A percentile compares a stretch with the other conserved stretches of the same genome.
phyloP scores from a whole-genome alignment of 2,329 filamentous ascomycete genomes.

The Stachybotrys echinatus region DNA sequence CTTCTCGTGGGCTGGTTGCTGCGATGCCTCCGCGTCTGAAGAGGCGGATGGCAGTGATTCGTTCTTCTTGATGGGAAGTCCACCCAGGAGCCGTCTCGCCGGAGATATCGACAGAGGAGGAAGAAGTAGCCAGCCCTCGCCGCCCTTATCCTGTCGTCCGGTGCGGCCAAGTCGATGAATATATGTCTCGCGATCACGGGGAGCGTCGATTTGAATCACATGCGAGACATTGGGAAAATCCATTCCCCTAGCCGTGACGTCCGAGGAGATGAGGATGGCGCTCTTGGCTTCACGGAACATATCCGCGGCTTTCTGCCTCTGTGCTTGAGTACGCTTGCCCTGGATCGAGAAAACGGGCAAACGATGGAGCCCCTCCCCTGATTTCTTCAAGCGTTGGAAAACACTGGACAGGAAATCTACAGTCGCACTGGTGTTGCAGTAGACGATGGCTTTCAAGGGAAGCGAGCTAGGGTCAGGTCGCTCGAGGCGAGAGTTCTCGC shows the following conservation, averaged over 20 bases:
- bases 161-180: conserved; percentile 76
- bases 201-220: conserved; percentile 67
- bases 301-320: conserved; percentile 67
- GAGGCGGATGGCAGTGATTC: conserved; percentile 42
- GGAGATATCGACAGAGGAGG: conserved; percentile 45
- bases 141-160: conserved; percentile 67
- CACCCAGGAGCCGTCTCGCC: conserved; percentile 45
- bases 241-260: conserved; percentile 78
- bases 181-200: conserved; percentile 63
- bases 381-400: background rate
- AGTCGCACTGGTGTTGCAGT: conserved; percentile 74
- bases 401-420: conserved; percentile 58
- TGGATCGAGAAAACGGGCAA: conserved; percentile 59
- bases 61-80: conserved; percentile 56
- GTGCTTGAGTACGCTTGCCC: conserved; percentile 64
- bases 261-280: conserved; percentile 69
- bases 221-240: conserved; percentile 79
- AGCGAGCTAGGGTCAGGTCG: conserved; percentile 30
- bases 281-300: conserved; percentile 60
- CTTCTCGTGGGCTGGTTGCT: conserved; percentile 31
- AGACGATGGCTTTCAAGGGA: conserved; percentile 95
- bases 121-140: conserved; percentile 65
- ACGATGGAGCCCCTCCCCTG: conserved; percentile 14
- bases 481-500: conserved; percentile 37
- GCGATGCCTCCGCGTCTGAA: conserved; percentile 32